Base-by-base conservation (phyloP, 2,329 filamentous ascomycete genomes). In the Aspergillus aculeatus region DNA sequence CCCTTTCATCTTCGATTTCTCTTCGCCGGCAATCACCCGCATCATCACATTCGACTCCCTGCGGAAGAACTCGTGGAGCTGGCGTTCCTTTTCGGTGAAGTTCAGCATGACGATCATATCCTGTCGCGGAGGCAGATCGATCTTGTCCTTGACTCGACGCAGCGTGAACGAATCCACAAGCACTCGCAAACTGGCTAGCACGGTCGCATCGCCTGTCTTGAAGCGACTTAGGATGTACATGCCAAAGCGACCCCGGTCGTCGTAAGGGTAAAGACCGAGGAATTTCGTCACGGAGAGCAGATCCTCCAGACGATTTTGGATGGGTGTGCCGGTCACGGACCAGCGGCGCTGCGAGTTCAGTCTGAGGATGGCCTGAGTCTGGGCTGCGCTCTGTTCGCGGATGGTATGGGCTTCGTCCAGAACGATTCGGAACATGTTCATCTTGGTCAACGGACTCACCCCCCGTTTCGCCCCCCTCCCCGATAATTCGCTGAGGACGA, bases 291-390 rank as follows among this genome's bases (percentile, higher is more conserved):
- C 81, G 1, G 94, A 90, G 14, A 91, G 90, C 23, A 98, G 82
- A 73, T 99, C 95, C 65, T 96, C 92, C 2, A 98, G 82, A 4
- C 91, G 88, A 71, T 99, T 99, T 75, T 98, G 94, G 9, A 98
- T 91, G 0, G 93, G 95, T 0, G 95, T 98, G 57, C 94, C 95
- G 0, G 95, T 98, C n/a, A 98, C 91, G 2, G 93, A 94, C 95
- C 95, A 99, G 35, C 93, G 88, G 32, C 93, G 86, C 70, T 90
- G 85, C 2, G 92, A 91, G 61, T 90, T 84, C 2, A 98, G 81
- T 21, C 86, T 84, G 64, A 92, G 93, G 21, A 95, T 91, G 3
- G 91, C 91, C 72, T 93, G 92, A 56, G 92, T 96, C 66, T 94
- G 89, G 47, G 90, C 81, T 0, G 92, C 94, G 3, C 82, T 85